phyloP scores from a whole-genome alignment of 306 rosid genomes.

The Acacia melanoxylon region DNA sequence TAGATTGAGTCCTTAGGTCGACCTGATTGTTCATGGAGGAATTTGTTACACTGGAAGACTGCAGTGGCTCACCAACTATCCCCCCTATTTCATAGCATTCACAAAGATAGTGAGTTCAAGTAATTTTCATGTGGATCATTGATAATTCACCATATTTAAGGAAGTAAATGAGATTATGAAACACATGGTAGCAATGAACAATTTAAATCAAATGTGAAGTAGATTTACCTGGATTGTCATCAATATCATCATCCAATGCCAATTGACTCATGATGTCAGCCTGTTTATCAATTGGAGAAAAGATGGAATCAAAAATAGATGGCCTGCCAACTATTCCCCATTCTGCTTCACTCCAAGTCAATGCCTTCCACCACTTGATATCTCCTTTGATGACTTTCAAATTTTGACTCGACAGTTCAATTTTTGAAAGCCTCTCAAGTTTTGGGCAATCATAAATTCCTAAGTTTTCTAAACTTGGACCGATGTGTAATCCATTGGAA shows the following conservation, averaged over 20 bases:
- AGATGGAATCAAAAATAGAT: background rate
- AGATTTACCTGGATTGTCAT: background rate
- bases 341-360: background rate
- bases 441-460: background rate
- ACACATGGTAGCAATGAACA: background rate
- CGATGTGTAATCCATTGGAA: background rate
- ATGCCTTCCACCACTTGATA: background rate
- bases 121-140: no score
- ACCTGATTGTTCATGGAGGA: no score
- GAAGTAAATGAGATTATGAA: background rate
- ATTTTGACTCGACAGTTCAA: background rate
- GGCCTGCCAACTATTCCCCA: background rate
- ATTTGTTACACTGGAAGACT: no score
- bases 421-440: background rate
- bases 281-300: background rate
- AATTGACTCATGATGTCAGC: background rate
- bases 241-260: background rate
- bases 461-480: background rate
- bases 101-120: no score
- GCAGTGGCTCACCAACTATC: no score
- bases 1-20: no score
- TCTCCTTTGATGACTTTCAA: background rate
- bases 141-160: no score
- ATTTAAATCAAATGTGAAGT: background rate
- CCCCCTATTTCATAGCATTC: no score